Evolutionary conservation across 108 stramenopile genomes (phyloP), one percentile per base, ranked within the genome.

Genomic region (Mediolabrus comicus): DNA sequence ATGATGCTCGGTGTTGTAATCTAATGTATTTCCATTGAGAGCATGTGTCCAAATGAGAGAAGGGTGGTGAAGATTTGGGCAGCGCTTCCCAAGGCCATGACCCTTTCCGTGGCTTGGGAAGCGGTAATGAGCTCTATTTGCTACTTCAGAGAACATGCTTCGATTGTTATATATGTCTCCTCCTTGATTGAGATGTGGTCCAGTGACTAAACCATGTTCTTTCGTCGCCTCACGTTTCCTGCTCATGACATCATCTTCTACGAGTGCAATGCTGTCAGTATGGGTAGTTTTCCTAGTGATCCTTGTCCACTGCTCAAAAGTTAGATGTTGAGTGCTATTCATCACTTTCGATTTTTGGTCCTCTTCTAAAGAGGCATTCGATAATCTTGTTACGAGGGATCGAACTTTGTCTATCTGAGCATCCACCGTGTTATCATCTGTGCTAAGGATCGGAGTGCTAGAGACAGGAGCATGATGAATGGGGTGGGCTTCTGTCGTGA

Each of bases 401-500:
- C 64, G 59, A 29, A 74, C 46, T 53, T 54, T 60, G 5, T 54
- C 38, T 30, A 73, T 61, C 56, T 69, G 67, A 5, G 35, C 57
- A n/a, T 26, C 12, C 16, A 65, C 19, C 30, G 53, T 29, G 4
- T 57, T 52, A 26, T 35, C 64, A 32, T 39, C 33, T 24, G 46
- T 49, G 22, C 22, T 22, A 17, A 49, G 22, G 22, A 49, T 8
- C 19, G 46, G 46, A 49, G 46, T 49, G 46, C 17, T 22, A 1
- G 19, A 49, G 46, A 49, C 46, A 22, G 77, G 69, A 27, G 59
- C 84, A 57, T 79, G 53, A 58, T 92, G 88, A 67, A 98, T 80
- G 4, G 96, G 96, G 69, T 99, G 98, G 7, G 97, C 98, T 83
- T 99, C 98, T 3, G 98, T 99, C 34, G 96, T 97, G 62, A 99